These are phyloP conservation scores for Boletales sp. DNA, from an alignment of 768 basidiomycete genomes.

Conservation along the genomic window DNA sequence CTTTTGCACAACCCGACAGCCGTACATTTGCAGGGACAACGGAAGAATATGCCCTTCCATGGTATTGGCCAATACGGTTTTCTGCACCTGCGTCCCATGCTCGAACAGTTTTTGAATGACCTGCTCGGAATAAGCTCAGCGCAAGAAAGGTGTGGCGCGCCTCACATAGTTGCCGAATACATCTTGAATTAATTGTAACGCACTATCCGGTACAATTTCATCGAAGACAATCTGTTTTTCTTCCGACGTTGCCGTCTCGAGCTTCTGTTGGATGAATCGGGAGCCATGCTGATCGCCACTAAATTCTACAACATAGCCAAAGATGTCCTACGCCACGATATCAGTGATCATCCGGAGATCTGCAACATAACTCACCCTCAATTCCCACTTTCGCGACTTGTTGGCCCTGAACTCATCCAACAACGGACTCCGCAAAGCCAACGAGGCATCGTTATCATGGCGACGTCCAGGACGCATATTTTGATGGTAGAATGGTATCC, in stretches of 20 bases:
- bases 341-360: slow-evolving; percentile 2
- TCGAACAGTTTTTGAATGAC: slow-evolving; percentile 95
- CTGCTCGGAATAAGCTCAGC: slow-evolving; percentile 36
- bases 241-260: slow-evolving; percentile 72
- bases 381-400: slow-evolving; percentile 77
- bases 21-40: slow-evolving; percentile 89
- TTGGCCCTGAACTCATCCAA: slow-evolving; percentile 85
- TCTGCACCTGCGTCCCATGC: slow-evolving; percentile 74
- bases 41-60: slow-evolving; percentile 78
- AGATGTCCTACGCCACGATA: slow-evolving; percentile 62
- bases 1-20: slow-evolving; percentile 95
- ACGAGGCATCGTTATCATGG: slow-evolving; percentile 35
- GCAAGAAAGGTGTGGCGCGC: slow-evolving; percentile 4
- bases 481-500: slow-evolving; percentile 37
- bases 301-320: slow-evolving; percentile 85
- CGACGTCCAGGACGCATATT: slow-evolving; percentile 44
- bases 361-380: slow-evolving; percentile 50
- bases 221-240: slow-evolving; percentile 79
- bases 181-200: slow-evolving; percentile 78
- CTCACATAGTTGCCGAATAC: slow-evolving; percentile 96
- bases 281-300: slow-evolving; percentile 95
- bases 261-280: slow-evolving; percentile 90
- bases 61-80: slow-evolving; percentile 57
- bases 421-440: slow-evolving; percentile 59
- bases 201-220: slow-evolving; percentile 79